Evolutionary conservation across 345 rosid species (phyloP).

Genomic region (Rhizophora apiculata): DNA sequence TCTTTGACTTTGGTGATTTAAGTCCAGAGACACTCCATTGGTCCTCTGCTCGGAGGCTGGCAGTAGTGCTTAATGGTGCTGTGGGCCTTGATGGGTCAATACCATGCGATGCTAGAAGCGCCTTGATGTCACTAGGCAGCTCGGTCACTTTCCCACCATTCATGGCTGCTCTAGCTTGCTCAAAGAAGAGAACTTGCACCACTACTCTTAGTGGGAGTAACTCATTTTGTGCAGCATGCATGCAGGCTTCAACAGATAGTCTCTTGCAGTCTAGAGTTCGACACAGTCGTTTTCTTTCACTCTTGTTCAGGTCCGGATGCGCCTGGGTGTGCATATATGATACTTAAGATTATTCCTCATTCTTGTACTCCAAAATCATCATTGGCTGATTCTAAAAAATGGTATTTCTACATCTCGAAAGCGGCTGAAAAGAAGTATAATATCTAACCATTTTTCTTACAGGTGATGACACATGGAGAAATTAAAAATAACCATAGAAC

Average conservation of each 20-base stretch:
- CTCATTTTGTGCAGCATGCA: conserved; percentile 98
- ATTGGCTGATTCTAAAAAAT: not conserved
- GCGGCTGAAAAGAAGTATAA: not conserved
- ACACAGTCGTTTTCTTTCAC: conserved; percentile 78
- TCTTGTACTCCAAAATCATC: not conserved
- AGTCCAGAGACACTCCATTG: conserved; percentile 95
- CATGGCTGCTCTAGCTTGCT: conserved; percentile 80
- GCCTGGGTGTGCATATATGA: conserved; percentile 43
- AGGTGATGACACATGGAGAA: not conserved
- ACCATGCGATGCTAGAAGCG: conserved; percentile 65
- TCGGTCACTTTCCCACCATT: conserved; percentile 65
- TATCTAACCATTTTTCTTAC: not conserved
- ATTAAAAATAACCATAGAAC: not conserved
- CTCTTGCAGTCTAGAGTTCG: conserved; percentile 88
- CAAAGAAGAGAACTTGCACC: conserved; percentile 92
- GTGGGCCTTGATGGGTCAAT: conserved; percentile 71
- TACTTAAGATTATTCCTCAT: not conserved
- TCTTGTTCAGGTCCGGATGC: conserved; percentile 76
- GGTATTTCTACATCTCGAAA: too few relatives aligned
- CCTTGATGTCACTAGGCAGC: conserved; percentile 83
- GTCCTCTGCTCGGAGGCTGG: conserved; percentile 65
- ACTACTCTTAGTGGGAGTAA: conserved; percentile 85
- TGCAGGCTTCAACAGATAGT: conserved; percentile 90
- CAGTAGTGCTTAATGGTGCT: conserved; percentile 60
- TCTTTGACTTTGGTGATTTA: conserved; percentile 59